Evolutionary conservation across 1,139 yeast species (phyloP).

Genomic region (Keqinozyma sinolaborantium): DNA sequence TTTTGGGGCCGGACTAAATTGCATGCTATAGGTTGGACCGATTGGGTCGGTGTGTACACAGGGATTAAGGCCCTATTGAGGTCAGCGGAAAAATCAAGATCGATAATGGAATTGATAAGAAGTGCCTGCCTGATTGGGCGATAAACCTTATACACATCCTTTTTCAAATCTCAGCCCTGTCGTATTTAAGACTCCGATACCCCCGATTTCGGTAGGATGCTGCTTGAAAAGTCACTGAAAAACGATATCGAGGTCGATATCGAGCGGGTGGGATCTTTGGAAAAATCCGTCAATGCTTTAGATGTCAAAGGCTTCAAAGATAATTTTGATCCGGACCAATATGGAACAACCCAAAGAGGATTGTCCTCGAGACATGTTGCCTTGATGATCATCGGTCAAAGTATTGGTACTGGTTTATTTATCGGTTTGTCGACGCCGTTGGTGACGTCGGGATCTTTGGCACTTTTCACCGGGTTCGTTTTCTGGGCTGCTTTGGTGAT

Average conservation of each 20-base stretch:
- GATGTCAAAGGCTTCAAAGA: constrained; percentile 25
- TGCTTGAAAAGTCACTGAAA: too few species aligned
- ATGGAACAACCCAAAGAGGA: constrained; percentile 35
- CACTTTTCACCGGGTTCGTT: constrained; percentile 33
- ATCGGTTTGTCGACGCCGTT: constrained; percentile 34
- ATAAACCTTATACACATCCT: too few species aligned
- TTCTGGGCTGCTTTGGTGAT: constrained; percentile 31
- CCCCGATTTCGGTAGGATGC: too few species aligned
- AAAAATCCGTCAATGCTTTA: constrained; percentile 7
- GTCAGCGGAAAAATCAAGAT: too few species aligned
- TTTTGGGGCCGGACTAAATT: too few species aligned
- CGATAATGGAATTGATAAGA: too few species aligned
- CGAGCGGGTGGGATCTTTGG: constrained; percentile 19
- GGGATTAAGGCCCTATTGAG: too few species aligned
- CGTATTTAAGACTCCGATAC: too few species aligned
- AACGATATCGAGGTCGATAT: constrained; percentile 18
- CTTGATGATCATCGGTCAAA: constrained; percentile 50
- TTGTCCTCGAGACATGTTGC: constrained; percentile 44
- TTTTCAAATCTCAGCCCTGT: too few species aligned
- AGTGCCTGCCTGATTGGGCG: too few species aligned
- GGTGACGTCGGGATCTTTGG: constrained; percentile 32
- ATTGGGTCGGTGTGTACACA: too few species aligned
- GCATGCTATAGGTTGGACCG: too few species aligned
- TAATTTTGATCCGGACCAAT: constrained; percentile 24
- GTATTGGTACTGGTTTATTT: constrained; percentile 48